phyloP scores from a whole-genome alignment of 768 basidiomycete species.

The Antrodiella citrinella region DNA sequence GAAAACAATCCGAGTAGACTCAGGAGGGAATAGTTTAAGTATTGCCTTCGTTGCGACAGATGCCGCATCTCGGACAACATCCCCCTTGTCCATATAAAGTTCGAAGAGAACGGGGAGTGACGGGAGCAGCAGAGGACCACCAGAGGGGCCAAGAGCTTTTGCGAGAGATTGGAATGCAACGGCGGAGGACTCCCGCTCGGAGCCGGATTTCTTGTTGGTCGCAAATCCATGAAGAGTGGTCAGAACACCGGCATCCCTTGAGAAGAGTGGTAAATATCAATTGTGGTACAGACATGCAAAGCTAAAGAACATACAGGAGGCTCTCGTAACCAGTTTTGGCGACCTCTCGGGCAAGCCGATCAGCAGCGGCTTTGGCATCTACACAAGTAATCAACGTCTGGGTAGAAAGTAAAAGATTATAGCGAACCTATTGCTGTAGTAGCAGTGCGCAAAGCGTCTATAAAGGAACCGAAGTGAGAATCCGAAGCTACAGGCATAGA shows the following conservation, averaged over 20 bases:
- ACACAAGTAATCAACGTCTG: neutral
- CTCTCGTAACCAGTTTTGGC: constrained; percentile 53
- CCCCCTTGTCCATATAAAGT: constrained; percentile 89
- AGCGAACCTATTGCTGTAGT: constrained; percentile 31
- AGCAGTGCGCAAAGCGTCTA: constrained; percentile 31
- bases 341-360: constrained; percentile 69
- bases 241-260: constrained; percentile 56
- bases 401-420: neutral
- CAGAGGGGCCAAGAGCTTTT: constrained; percentile 56
- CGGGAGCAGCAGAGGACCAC: constrained; percentile 67
- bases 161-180: constrained; percentile 75
- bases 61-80: constrained; percentile 82
- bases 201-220: constrained; percentile 80
- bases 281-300: too few species aligned
- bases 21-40: constrained; percentile 77
- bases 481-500: constrained; percentile 36
- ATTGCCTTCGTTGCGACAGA: constrained; percentile 74
- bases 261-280: constrained; percentile 1
- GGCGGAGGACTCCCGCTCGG: constrained; percentile 81
- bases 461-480: constrained; percentile 36
- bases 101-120: constrained; percentile 75
- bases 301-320: constrained; percentile 51
- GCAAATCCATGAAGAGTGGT: constrained; percentile 60
- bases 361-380: constrained; percentile 83
- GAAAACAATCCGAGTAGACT: constrained; percentile 65